Percentiles rank a stretch among this genome's conserved stretches.
These are phyloP conservation scores for Yarrowia galli DNA, from an alignment of 1,139 yeast species.

Conservation along the genomic window DNA sequence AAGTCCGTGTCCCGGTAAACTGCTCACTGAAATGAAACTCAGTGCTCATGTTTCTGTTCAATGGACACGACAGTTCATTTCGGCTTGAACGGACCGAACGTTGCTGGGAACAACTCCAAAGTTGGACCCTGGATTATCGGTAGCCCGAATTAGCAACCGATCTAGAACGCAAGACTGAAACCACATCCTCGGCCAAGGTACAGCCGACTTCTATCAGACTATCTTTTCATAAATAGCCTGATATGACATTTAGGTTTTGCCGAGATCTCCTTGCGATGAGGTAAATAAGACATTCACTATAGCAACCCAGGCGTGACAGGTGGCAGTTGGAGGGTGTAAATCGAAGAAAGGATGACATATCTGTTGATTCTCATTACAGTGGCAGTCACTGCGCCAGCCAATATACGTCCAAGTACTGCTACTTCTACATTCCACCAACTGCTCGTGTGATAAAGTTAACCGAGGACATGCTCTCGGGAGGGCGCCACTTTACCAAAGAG, in stretches of 20 bases:
- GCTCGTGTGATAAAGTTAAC: conserved; percentile 14
- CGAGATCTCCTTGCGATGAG: conserved; percentile 8
- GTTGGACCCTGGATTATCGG: not conserved
- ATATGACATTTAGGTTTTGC: not conserved
- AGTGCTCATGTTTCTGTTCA: not conserved
- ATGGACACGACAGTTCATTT: not conserved
- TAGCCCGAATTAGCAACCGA: not conserved
- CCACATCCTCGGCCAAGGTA: conserved; percentile 19
- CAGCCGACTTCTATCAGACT: conserved; percentile 16
- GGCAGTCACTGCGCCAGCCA: not conserved
- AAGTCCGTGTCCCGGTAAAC: not conserved
- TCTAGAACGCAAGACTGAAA: not conserved
- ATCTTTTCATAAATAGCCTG: conserved; percentile 18
- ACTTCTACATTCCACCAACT: not conserved
- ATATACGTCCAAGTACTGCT: not conserved
- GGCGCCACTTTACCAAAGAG: conserved; percentile 24
- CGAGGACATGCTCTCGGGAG: conserved; percentile 9
- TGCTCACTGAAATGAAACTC: conserved; percentile 10
- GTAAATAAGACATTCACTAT: not conserved
- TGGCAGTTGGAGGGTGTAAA: not conserved
- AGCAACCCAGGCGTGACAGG: not conserved
- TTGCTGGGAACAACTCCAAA: not conserved
- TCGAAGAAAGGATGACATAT: not conserved
- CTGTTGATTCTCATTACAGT: not conserved
- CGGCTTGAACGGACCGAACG: not conserved